These are phyloP conservation scores for Starmerella floris DNA, from an alignment of 805 yeast genomes.

Conservation along the genomic window DNA sequence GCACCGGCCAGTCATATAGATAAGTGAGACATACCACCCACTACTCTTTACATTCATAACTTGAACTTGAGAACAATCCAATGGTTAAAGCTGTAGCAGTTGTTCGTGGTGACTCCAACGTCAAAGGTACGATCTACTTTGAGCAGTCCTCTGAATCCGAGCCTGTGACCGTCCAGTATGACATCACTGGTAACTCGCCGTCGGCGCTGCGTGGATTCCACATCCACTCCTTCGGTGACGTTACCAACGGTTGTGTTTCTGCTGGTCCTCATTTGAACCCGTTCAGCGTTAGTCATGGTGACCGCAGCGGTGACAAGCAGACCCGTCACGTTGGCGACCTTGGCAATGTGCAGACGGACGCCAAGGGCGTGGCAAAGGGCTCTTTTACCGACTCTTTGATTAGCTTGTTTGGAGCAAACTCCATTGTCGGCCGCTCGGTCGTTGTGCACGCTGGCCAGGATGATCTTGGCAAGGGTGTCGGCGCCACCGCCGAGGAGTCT, in stretches of 20 bases:
- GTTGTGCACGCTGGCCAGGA: conserved; percentile 88
- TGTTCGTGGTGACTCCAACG: conserved; percentile 86
- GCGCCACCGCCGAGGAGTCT: conserved; percentile 49
- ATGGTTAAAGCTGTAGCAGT: conserved; percentile 59
- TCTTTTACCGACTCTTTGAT: conserved; percentile 61
- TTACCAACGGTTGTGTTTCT: conserved; percentile 97
- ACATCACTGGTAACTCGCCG: conserved; percentile 77
- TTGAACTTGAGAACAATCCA: too few species aligned
- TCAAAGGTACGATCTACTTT: conserved; percentile 74
- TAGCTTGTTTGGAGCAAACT: conserved; percentile 73
- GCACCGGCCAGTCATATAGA: too few species aligned
- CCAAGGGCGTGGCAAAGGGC: conserved; percentile 84
- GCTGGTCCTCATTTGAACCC: conserved; percentile 98
- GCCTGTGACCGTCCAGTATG: conserved; percentile 79
- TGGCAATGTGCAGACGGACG: conserved; percentile 86
- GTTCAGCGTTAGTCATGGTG: conserved; percentile 69
- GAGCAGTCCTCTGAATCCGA: conserved; percentile 68
- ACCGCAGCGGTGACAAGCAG: conserved; percentile 55
- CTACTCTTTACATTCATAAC: too few species aligned
- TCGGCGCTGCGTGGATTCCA: conserved; percentile 83
- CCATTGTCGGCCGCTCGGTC: conserved; percentile 87
- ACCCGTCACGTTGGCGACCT: conserved; percentile 79
- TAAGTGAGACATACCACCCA: too few species aligned
- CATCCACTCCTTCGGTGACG: conserved; percentile 95
- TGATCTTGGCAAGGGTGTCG: conserved; percentile 90